phyloP scores from a whole-genome alignment of 2,329 filamentous ascomycete genomes.

The Fusarium hainanense region DNA sequence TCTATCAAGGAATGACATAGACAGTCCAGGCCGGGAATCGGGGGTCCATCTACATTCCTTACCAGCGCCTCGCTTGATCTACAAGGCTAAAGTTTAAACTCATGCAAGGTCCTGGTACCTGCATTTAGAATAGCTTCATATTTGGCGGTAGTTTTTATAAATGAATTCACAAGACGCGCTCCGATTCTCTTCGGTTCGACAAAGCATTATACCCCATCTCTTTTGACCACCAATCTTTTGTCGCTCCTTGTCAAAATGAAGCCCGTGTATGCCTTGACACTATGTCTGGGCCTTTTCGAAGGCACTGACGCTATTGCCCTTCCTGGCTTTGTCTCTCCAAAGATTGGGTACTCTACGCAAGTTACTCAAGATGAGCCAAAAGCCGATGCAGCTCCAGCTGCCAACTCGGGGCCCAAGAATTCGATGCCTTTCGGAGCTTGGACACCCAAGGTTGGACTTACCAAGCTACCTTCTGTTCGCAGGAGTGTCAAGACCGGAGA shows the following conservation, averaged over 20 bases:
- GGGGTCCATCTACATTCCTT: slow-evolving; percentile 14
- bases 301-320: slow-evolving; percentile 3
- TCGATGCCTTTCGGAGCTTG: neutral
- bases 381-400: neutral
- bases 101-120: slow-evolving; percentile 21
- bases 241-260: slow-evolving; percentile 12
- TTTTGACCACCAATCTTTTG: neutral
- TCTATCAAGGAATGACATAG: slow-evolving; percentile 13
- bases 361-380: neutral
- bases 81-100: neutral
- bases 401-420: neutral
- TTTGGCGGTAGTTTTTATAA: neutral
- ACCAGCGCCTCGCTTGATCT: neutral
- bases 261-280: neutral
- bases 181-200: neutral
- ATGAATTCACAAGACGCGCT: neutral
- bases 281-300: slow-evolving; percentile 8
- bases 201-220: neutral
- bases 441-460: neutral
- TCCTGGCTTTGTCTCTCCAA: neutral
- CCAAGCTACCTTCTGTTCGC: neutral
- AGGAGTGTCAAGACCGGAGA: neutral
- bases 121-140: slow-evolving; percentile 10
- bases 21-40: slow-evolving; percentile 11
- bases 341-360: slow-evolving; percentile 3